A percentile compares a stretch with the other conserved stretches of the same genome.
These are phyloP conservation scores for Artomyces pyxidatus DNA, from an alignment of 768 basidiomycete genomes.

Conservation along the genomic window DNA sequence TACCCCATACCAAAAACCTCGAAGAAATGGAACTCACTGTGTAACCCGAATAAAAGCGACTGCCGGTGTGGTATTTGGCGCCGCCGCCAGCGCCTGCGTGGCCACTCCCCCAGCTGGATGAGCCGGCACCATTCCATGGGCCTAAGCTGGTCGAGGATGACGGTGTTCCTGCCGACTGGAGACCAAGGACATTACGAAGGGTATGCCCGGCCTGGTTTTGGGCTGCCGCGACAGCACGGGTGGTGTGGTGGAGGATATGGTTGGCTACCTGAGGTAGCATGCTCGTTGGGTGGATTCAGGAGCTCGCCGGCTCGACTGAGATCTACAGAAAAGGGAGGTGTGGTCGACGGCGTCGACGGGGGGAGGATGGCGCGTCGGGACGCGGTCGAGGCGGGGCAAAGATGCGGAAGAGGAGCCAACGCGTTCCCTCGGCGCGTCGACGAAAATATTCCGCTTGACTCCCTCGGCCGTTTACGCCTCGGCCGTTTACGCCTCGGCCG, in stretches of 20 bases:
- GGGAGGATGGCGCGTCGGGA: no score
- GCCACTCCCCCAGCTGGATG: constrained; percentile 45
- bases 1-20: background rate
- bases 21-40: constrained; percentile 36
- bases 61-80: constrained; percentile 63
- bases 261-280: constrained; percentile 85
- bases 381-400: no score
- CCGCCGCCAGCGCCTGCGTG: constrained; percentile 58
- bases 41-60: constrained; percentile 62
- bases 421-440: no score
- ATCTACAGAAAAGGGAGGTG: no score
- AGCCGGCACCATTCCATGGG: constrained; percentile 37
- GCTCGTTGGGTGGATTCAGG: constrained; percentile 4
- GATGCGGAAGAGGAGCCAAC: no score
- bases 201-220: constrained; percentile 63
- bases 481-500: no score
- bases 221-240: constrained; percentile 67
- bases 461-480: no score
- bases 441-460: no score
- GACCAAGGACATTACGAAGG: constrained; percentile 69
- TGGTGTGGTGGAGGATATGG: constrained; percentile 67
- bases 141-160: constrained; percentile 30
- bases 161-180: constrained; percentile 44
- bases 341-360: no score
- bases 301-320: no score